phyloP scores from a whole-genome alignment of 805 yeast genomes.

The Yarrowia yakushimensis region DNA sequence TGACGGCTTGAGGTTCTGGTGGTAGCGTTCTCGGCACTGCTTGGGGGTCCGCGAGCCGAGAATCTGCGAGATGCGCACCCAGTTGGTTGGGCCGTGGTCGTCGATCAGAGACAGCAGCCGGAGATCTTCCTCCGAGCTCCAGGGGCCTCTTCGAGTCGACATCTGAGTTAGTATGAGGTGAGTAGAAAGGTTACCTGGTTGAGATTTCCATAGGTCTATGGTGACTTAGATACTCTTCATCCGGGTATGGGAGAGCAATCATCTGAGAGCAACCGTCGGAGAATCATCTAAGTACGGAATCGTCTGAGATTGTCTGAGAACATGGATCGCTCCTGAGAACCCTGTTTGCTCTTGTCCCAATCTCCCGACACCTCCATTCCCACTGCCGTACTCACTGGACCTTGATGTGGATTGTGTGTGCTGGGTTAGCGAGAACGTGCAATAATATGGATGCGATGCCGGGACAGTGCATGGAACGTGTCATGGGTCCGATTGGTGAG shows the following conservation, averaged over 20 bases:
- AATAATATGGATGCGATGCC: no score
- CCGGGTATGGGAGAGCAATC: no score
- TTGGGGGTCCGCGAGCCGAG: slow-evolving; percentile 80
- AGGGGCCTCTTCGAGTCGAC: slow-evolving; percentile 61
- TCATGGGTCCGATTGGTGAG: not conserved
- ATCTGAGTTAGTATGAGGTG: slow-evolving; percentile 10
- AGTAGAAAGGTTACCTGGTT: no score
- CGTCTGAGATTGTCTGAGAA: no score
- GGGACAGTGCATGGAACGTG: no score
- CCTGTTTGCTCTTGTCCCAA: no score
- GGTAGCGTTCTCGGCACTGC: slow-evolving; percentile 88
- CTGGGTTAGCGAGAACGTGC: not conserved
- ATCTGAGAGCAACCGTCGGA: no score
- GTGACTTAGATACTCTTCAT: no score
- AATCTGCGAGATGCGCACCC: slow-evolving; percentile 80
- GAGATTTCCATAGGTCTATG: no score
- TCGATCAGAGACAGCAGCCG: slow-evolving; percentile 65
- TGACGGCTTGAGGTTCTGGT: slow-evolving; percentile 83
- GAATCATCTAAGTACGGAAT: no score
- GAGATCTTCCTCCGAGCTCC: slow-evolving; percentile 84
- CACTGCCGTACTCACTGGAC: not conserved
- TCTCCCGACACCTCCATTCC: no score
- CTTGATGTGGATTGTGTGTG: not conserved
- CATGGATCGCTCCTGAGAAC: no score
- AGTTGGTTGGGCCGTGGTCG: slow-evolving; percentile 73